Evolutionary conservation across 306 rosid genomes (phyloP).

Genomic region (Trifolium subterraneum): DNA sequence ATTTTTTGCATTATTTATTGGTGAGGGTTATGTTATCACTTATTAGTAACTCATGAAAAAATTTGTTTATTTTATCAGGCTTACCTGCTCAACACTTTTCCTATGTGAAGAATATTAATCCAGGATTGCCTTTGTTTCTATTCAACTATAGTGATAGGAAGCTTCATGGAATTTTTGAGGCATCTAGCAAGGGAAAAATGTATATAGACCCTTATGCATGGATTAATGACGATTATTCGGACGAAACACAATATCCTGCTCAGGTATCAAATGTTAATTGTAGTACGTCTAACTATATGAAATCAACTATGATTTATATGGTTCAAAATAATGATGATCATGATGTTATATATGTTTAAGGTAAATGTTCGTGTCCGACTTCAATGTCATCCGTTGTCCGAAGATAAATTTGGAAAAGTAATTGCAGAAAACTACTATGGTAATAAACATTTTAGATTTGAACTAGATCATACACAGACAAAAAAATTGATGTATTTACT

Average conservation of each 20-base stretch:
- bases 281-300: no score
- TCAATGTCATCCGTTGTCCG: slow-evolving; percentile 68
- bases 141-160: slow-evolving; percentile 81
- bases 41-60: no score
- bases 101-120: slow-evolving; percentile 78
- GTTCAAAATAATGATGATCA: background rate
- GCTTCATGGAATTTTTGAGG: slow-evolving; percentile 87
- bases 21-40: no score
- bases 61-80: no score
- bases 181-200: slow-evolving; percentile 69
- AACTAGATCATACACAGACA: slow-evolving; percentile 78
- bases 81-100: no score
- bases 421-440: slow-evolving; percentile 66
- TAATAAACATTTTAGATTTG: slow-evolving; percentile 71
- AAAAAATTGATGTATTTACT: slow-evolving; percentile 56
- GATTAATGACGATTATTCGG: slow-evolving; percentile 58
- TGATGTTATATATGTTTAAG: slow-evolving; percentile 46
- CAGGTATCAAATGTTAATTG: no score
- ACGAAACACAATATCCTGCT: slow-evolving; percentile 79
- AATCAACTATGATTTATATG: slow-evolving; percentile 2
- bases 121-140: slow-evolving; percentile 82
- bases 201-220: slow-evolving; percentile 86
- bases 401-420: slow-evolving; percentile 63
- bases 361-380: slow-evolving; percentile 62
- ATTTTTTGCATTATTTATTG: no score